Evolutionary conservation across 176 grass and related monocot genomes (phyloP).

Genomic region (Olyra latifolia): DNA sequence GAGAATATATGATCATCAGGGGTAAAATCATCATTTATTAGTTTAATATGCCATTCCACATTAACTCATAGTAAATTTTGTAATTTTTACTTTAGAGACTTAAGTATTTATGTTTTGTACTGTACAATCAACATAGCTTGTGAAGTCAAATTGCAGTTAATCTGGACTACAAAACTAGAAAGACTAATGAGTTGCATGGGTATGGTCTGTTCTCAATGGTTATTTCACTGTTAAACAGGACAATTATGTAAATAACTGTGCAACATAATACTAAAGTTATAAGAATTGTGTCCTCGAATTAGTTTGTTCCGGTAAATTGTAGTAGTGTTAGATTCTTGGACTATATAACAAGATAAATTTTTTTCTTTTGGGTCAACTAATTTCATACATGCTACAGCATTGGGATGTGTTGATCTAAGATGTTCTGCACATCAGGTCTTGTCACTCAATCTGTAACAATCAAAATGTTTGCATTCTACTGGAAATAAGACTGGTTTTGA

Average conservation of each 20-base stretch:
- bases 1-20: not conserved
- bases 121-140: not conserved
- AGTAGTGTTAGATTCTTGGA: too few species aligned
- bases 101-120: not conserved
- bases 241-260: not conserved
- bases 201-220: too few species aligned
- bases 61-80: not conserved
- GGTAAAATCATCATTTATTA: not conserved
- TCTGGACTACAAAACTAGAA: conserved; percentile 7
- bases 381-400: not conserved
- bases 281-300: too few species aligned
- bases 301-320: too few species aligned
- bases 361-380: conserved; percentile 6
- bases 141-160: not conserved
- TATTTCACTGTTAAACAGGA: not conserved
- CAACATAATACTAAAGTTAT: not conserved
- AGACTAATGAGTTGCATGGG: not conserved
- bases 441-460: not conserved
- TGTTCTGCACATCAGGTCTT: not conserved
- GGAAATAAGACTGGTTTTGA: not conserved
- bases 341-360: conserved; percentile 10
- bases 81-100: not conserved
- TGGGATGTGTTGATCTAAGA: not conserved
- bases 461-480: conserved; percentile 2
- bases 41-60: not conserved